Percentiles rank a stretch among this genome's conserved stretches.
phyloP scores from a whole-genome alignment of 768 basidiomycete genomes.

The Jaapia argillacea region DNA sequence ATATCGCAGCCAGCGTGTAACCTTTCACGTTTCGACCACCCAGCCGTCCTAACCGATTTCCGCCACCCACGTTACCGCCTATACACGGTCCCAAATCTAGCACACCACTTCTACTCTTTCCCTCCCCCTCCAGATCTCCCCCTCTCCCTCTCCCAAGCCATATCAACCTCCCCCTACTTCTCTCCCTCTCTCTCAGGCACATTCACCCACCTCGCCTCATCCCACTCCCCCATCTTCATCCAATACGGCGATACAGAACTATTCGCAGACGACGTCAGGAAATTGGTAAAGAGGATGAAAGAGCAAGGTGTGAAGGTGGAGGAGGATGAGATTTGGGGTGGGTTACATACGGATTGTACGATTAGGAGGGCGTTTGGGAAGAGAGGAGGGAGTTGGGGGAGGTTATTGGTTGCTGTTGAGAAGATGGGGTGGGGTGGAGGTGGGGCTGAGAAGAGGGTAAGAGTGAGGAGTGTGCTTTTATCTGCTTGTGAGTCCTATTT shows the following conservation, averaged over 20 bases:
- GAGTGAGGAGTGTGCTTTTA: too few relatives aligned
- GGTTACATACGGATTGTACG: neutral
- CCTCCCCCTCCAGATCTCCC: neutral
- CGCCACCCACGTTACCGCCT: neutral
- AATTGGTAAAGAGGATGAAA: neutral
- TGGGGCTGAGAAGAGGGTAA: too few relatives aligned
- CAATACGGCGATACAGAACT: neutral
- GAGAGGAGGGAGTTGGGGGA: neutral
- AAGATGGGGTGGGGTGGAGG: neutral
- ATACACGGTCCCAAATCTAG: neutral
- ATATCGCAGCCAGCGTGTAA: neutral
- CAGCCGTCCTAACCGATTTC: neutral
- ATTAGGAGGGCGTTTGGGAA: neutral
- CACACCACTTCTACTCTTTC: neutral
- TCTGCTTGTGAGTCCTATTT: too few relatives aligned
- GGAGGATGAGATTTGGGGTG: neutral
- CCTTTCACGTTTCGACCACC: neutral
- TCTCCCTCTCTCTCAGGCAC: neutral
- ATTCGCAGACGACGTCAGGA: conserved; percentile 1
- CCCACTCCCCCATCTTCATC: neutral
- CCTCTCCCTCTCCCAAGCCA: neutral
- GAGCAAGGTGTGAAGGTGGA: neutral
- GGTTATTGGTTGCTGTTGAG: neutral
- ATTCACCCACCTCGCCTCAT: neutral
- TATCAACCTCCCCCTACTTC: neutral